Conservation (phyloP, 768 basidiomycete species). For the Cyclocybe aegerita region DNA sequence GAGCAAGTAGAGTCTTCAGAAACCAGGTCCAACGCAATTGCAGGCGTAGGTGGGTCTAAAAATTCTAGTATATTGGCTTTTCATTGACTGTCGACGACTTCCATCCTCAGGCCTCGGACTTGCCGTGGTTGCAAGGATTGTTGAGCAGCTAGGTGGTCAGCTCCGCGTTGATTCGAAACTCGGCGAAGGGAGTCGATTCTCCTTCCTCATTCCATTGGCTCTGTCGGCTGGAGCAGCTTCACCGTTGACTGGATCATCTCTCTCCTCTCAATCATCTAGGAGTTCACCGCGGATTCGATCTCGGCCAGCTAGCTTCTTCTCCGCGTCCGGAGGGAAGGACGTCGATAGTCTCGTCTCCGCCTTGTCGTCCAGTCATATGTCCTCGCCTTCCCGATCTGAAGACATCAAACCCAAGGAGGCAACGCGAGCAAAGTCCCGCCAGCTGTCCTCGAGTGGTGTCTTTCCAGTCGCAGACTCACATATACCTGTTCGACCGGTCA, state of each 20-base stretch:
- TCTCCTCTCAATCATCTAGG: conserved; percentile 20
- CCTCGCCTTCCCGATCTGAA: conserved; percentile 3
- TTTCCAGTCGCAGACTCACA: conserved; percentile 25
- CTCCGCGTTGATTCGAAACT: conserved; percentile 73
- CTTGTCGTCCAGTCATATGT: conserved; percentile 36
- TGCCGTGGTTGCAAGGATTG: conserved; percentile 79
- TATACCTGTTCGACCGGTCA: conserved; percentile 33
- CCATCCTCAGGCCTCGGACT: conserved; percentile 58
- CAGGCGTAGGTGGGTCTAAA: conserved; percentile 45
- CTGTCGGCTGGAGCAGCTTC: conserved; percentile 28
- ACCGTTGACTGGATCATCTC: conserved; percentile 6
- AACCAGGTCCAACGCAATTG: conserved; percentile 30
- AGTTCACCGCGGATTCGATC: conserved; percentile 18
- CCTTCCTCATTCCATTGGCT: conserved; percentile 66
- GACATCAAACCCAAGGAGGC: not conserved
- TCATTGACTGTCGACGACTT: not conserved
- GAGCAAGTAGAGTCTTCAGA: conserved; percentile 68
- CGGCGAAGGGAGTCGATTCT: conserved; percentile 69
- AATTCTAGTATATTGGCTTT: not conserved
- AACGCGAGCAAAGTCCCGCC: conserved; percentile 1
- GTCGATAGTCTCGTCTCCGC: conserved; percentile 52
- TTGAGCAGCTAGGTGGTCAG: conserved; percentile 77
- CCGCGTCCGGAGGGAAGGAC: conserved; percentile 26
- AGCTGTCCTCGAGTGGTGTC: conserved; percentile 11
- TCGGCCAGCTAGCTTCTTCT: conserved; percentile 20